These are phyloP conservation scores for Inonotus obliquus DNA, from an alignment of 1,284 basidiomycete species.

Conservation along the genomic window DNA sequence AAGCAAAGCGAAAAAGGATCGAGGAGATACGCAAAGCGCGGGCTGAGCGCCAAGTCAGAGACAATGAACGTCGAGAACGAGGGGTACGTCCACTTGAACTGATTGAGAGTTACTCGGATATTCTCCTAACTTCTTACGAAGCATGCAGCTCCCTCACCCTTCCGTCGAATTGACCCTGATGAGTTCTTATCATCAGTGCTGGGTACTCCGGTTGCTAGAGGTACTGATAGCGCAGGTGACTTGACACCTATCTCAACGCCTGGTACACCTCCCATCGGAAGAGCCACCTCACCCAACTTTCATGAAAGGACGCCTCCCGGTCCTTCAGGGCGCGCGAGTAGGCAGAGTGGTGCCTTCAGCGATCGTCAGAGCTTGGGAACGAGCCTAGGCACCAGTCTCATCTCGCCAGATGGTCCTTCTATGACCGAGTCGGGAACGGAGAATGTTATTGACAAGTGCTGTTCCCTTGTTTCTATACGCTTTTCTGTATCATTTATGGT, in stretches of 20 bases:
- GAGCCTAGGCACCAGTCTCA: slow-evolving; percentile 42
- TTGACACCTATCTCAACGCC: slow-evolving; percentile 66
- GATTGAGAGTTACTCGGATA: not conserved
- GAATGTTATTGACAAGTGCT: slow-evolving; percentile 61
- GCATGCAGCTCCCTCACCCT: slow-evolving; percentile 29
- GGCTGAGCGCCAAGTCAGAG: slow-evolving; percentile 60
- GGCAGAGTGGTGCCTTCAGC: slow-evolving; percentile 59
- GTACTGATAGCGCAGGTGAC: slow-evolving; percentile 45
- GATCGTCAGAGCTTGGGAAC: slow-evolving; percentile 44
- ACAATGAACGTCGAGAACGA: slow-evolving; percentile 45
- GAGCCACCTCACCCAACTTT: slow-evolving; percentile 35
- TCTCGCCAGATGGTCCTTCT: slow-evolving; percentile 42
- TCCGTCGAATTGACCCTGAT: slow-evolving; percentile 53
- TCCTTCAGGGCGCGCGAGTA: slow-evolving; percentile 56
- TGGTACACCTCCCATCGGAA: slow-evolving; percentile 52
- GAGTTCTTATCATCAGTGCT: slow-evolving; percentile 61
- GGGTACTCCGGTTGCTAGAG: slow-evolving; percentile 30
- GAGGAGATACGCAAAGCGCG: slow-evolving; percentile 76
- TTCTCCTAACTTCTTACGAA: not conserved
- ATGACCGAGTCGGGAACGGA: slow-evolving; percentile 43
- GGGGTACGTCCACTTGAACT: slow-evolving; percentile 32
- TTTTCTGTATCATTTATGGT: not conserved
- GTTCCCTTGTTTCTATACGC: slow-evolving; percentile 12
- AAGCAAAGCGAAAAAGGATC: slow-evolving; percentile 87
- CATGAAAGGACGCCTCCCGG: slow-evolving; percentile 42